Base-by-base conservation (phyloP, 805 yeast genomes). In the Candida vaughaniae region DNA sequence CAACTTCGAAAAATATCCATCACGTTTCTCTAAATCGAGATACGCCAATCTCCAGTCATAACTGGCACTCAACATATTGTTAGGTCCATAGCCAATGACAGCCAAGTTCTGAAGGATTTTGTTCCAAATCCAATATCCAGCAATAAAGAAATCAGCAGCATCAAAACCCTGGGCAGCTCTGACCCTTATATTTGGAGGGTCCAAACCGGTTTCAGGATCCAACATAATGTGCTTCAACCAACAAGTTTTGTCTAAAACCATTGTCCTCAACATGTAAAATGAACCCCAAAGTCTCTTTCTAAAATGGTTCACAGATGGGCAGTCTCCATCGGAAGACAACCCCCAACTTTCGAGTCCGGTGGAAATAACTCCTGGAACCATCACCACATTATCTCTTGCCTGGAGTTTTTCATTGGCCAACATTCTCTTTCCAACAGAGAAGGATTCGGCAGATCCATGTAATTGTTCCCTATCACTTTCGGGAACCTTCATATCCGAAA, bases 41-140 rank as follows among this genome's bases (percentile, higher is more conserved):
- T 87, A 93, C 0, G 95, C 83, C 48, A 93, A 72, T 55, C 99
- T 77, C 99, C 99, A 93, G 59, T 93, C 99, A 59, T 93, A 93
- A 1, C 96, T 75, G 1, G 98, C 99, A 37, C 90, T 82, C 20
- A 74, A 55, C 97, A 93, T 89, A 51, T 76, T 86, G 49, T 87
- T 83, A 2, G 96, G 91, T 32, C 87, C 95, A 61, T 93, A 93
- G 0, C 97, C 96, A 43, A 93, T 77, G 1, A 87, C 97, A 3
- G 96, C 95, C 47, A 93, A 66, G 53, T 93, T 93, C 60, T 91
- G 96, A n/a, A 93, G 69, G 35, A 93, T 78, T 57, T 93, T 93
- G 57, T 87, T 88, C 99, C 99, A 93, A 52, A 93, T 87, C 99
- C 99, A 93, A 60, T 93, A 93, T 0, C 99, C 99, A 3, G 97